Base-by-base conservation (phyloP, 2,329 filamentous ascomycete species). In the Myriosclerotinia scirpicola region DNA sequence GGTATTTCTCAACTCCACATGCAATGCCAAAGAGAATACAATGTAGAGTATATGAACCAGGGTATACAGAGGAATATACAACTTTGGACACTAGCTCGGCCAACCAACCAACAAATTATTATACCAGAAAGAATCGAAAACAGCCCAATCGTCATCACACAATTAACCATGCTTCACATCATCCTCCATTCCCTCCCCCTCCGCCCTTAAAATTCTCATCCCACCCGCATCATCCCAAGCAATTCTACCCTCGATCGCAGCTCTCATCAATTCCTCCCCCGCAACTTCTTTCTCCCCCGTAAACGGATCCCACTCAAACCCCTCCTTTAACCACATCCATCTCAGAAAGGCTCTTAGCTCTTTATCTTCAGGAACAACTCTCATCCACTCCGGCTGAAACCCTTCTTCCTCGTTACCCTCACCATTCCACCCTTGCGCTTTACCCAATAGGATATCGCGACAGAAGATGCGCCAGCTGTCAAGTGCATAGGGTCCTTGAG, bases 391-490 rank as follows among this genome's bases (percentile, higher is more conserved):
- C 0, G 92, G 91, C 72, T 92, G 88, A 75, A 93, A 92, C 2
- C 64, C 64, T 69, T 71, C 84, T 75, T 78, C 80, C 1, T 89
- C 90, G 72, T 86, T 87, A 68, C 71, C 84, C 75, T 78, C 80
- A 1, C 90, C 90, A 73, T 87, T 88, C 85, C 89, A 92, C 69
- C 88, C 85, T 12, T 79, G 76, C 1, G 89, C 86, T 22, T 87
- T 77, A 0, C 87, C 89, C 9, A 93, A 84, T 34, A 96, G 77
- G 42, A 84, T 81, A 76, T 97, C 93, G 1, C 93, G 86, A 76
- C 92, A 97, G 77, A 97, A 97, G 70, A 97, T 97, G 3, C 93
- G 87, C 91, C 92, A 97, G 74, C 90, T 93, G 77, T 97, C 93
- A 59, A 94, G 81, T 0, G 92, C 90, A 77, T 97, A 97, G 1